Evolutionary conservation across 2,329 filamentous ascomycete species (phyloP).

Genomic region (Ophiocordyceps polyrhachis-furcata): DNA sequence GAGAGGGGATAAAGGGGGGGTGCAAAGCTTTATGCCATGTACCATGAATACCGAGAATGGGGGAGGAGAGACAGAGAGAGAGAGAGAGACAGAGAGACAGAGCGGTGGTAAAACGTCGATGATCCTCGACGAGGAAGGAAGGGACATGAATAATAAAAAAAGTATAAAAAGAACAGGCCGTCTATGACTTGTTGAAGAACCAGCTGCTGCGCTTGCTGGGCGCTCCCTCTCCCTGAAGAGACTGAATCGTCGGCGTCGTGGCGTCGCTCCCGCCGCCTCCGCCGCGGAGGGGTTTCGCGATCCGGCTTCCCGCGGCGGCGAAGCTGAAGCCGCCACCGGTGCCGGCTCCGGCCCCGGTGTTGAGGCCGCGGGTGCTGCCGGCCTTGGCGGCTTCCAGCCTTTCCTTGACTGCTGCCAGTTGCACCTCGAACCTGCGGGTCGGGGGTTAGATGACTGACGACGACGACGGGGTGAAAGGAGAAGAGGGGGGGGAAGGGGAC

Average conservation of each 20-base stretch:
- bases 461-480: background rate
- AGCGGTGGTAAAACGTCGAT: too few relatives aligned
- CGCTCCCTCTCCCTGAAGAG: conserved; percentile 35
- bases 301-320: conserved; percentile 41
- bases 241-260: conserved; percentile 35
- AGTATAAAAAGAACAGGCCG: background rate
- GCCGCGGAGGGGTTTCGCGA: conserved; percentile 50
- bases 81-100: too few relatives aligned
- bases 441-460: background rate
- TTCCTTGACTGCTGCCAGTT: conserved; percentile 94
- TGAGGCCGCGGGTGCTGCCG: conserved; percentile 71
- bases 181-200: conserved; percentile 49
- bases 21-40: background rate
- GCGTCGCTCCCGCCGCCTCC: conserved; percentile 28
- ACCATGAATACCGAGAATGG: background rate
- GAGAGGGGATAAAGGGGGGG: too few relatives aligned
- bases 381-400: conserved; percentile 88
- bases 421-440: conserved; percentile 70
- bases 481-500: background rate
- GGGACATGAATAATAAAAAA: conserved; percentile 1
- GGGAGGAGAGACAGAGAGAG: background rate
- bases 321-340: conserved; percentile 52
- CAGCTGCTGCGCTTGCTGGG: conserved; percentile 50
- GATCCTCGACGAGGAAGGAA: too few relatives aligned
- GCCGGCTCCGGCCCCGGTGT: conserved; percentile 40